Evolutionary conservation across 768 basidiomycete species (phyloP).

Genomic region (Pulveroboletus sp.): DNA sequence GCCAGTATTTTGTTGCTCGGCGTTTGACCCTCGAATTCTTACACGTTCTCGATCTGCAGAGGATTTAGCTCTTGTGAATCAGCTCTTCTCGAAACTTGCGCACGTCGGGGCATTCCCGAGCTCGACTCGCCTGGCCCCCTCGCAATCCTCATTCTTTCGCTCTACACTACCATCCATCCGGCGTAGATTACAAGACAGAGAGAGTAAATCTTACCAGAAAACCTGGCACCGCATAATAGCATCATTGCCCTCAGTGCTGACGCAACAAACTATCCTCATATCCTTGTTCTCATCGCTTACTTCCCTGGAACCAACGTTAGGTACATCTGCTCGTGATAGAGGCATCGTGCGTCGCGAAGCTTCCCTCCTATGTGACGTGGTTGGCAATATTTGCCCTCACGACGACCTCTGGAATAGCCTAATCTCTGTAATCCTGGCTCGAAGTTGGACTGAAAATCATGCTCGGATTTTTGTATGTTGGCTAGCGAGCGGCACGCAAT

Average conservation of each 20-base stretch:
- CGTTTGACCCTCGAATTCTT: constrained; percentile 7
- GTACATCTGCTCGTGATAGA: constrained; percentile 32
- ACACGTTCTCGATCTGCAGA: constrained; percentile 28
- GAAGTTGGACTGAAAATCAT: constrained; percentile 55
- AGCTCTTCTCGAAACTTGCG: constrained; percentile 61
- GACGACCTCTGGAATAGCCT: constrained; percentile 49
- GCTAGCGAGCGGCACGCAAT: constrained; percentile 46
- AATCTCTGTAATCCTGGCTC: constrained; percentile 45
- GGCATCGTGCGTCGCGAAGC: constrained; percentile 52
- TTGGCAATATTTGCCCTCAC: constrained; percentile 47
- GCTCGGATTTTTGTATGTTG: constrained; percentile 68
- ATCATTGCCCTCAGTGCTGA: constrained; percentile 45
- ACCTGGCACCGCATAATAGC: constrained; percentile 47
- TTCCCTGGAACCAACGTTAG: constrained; percentile 27
- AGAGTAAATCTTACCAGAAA: constrained; percentile 36
- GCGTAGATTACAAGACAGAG: constrained; percentile 26
- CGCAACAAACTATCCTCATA: constrained; percentile 52
- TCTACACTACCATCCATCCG: constrained; percentile 47
- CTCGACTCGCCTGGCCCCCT: constrained; percentile 43
- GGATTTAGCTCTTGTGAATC: constrained; percentile 39
- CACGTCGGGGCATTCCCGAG: constrained; percentile 63
- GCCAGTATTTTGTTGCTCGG: constrained; percentile 31
- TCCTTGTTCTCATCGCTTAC: constrained; percentile 54
- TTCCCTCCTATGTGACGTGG: constrained; percentile 42
- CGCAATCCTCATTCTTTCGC: constrained; percentile 69